These are phyloP conservation scores for Gentiana dahurica DNA, from an alignment of 257 asterid species.

Conservation along the genomic window DNA sequence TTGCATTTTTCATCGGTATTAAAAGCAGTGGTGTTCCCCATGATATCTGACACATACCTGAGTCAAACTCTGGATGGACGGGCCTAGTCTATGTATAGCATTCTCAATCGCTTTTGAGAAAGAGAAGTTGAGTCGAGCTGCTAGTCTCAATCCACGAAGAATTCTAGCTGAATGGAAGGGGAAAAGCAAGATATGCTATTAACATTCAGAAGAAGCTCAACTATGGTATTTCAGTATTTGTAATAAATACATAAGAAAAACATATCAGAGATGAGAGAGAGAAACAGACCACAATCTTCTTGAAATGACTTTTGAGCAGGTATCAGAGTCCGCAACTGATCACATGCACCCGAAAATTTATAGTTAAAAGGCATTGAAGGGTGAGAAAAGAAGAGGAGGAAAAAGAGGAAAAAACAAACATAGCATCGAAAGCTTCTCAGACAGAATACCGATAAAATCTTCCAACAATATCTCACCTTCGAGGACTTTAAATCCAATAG, in stretches of 20 bases:
- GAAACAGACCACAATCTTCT: constrained; percentile 74
- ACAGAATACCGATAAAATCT: constrained; percentile 1
- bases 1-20: too few species aligned
- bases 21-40: not conserved
- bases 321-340: constrained; percentile 66
- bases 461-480: constrained; percentile 41
- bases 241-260: not conserved
- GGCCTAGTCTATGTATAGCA: constrained; percentile 53
- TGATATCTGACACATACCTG: constrained; percentile 28
- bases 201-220: constrained; percentile 3
- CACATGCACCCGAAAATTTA: constrained; percentile 3
- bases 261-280: constrained; percentile 9
- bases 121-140: constrained; percentile 82
- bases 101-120: constrained; percentile 61
- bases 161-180: constrained; percentile 60
- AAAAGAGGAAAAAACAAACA: not conserved
- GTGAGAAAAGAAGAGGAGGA: too few species aligned
- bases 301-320: constrained; percentile 72
- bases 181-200: constrained; percentile 1
- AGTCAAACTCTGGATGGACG: constrained; percentile 38
- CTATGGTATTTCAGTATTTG: not conserved
- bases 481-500: constrained; percentile 54
- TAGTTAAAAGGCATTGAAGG: too few species aligned
- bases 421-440: not conserved
- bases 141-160: constrained; percentile 87